Evolutionary conservation across 805 yeast genomes (phyloP).

Genomic region (Starmerella etchellsii): DNA sequence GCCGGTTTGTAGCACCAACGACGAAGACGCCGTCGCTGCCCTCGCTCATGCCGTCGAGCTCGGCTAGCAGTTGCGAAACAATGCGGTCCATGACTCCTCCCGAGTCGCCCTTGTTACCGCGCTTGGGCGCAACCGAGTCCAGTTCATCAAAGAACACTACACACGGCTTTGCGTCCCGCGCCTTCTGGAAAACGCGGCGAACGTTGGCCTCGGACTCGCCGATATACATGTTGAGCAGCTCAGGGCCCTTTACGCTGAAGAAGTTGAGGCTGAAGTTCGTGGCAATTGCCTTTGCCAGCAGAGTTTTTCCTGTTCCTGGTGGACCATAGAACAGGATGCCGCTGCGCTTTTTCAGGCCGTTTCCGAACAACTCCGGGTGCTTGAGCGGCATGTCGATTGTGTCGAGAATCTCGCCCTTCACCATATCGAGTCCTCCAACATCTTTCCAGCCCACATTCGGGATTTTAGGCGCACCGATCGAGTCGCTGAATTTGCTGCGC

Average conservation of each 20-base stretch:
- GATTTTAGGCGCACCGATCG: slow-evolving; percentile 92
- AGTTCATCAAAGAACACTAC: slow-evolving; percentile 94
- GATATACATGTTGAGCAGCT: slow-evolving; percentile 89
- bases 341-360: slow-evolving; percentile 84
- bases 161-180: slow-evolving; percentile 94
- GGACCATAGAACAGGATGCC: slow-evolving; percentile 96
- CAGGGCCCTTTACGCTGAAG: slow-evolving; percentile 96
- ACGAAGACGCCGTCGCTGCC: slow-evolving; percentile 88
- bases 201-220: slow-evolving; percentile 98
- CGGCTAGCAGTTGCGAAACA: slow-evolving; percentile 88
- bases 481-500: slow-evolving; percentile 75
- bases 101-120: slow-evolving; percentile 97
- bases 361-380: slow-evolving; percentile 77
- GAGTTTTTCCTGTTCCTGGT: slow-evolving; percentile 95
- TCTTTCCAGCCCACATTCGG: slow-evolving; percentile 96
- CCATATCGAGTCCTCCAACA: slow-evolving; percentile 86
- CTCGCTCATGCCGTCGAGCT: slow-evolving; percentile 83
- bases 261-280: slow-evolving; percentile 88
- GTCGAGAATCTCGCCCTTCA: slow-evolving; percentile 84
- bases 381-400: slow-evolving; percentile 93
- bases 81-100: slow-evolving; percentile 99
- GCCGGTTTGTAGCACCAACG: slow-evolving; percentile 97
- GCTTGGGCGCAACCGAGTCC: slow-evolving; percentile 95
- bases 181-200: slow-evolving; percentile 81
- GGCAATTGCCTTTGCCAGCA: slow-evolving; percentile 93